phyloP scores from a whole-genome alignment of 331 rosid species.

The Spiraea crenata region DNA sequence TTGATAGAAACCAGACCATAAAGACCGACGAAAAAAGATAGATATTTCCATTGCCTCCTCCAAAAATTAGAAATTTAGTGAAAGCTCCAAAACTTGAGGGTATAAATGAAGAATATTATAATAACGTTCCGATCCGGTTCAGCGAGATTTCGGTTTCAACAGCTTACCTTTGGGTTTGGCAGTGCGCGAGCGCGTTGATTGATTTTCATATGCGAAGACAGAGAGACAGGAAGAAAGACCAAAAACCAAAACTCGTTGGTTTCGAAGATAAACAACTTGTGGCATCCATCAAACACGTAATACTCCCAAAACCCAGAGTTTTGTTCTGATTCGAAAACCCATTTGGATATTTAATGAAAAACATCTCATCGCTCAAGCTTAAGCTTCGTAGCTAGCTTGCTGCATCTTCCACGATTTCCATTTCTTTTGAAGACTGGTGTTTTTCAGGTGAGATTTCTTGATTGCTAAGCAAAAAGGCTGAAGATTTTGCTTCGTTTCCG shows the following conservation, averaged over 20 bases:
- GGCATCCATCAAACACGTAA: slow-evolving; percentile 38
- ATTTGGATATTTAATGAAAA: background rate
- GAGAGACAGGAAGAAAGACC: background rate
- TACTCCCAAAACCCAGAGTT: slow-evolving; percentile 23
- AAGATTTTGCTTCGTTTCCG: slow-evolving; percentile 6
- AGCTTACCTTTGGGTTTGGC: background rate
- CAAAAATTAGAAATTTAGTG: background rate
- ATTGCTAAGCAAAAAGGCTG: slow-evolving; percentile 14
- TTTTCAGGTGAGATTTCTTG: slow-evolving; percentile 24
- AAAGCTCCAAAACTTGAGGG: background rate
- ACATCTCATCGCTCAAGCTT: background rate
- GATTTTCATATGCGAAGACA: background rate
- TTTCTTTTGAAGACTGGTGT: slow-evolving; percentile 6
- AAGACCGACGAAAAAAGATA: no score
- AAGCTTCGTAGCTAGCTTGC: slow-evolving; percentile 10
- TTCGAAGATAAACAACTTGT: slow-evolving; percentile 40
- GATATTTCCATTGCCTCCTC: no score
- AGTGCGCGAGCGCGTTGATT: background rate
- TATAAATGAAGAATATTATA: background rate
- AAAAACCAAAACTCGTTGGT: background rate
- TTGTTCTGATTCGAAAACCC: slow-evolving; percentile 23
- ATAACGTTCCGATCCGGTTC: slow-evolving; percentile 9
- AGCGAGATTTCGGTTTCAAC: slow-evolving; percentile 17
- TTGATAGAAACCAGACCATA: no score
- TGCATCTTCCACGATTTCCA: slow-evolving; percentile 19